These are phyloP conservation scores for Helotiales sp. DNA, from an alignment of 2,329 filamentous ascomycete species.

Conservation along the genomic window DNA sequence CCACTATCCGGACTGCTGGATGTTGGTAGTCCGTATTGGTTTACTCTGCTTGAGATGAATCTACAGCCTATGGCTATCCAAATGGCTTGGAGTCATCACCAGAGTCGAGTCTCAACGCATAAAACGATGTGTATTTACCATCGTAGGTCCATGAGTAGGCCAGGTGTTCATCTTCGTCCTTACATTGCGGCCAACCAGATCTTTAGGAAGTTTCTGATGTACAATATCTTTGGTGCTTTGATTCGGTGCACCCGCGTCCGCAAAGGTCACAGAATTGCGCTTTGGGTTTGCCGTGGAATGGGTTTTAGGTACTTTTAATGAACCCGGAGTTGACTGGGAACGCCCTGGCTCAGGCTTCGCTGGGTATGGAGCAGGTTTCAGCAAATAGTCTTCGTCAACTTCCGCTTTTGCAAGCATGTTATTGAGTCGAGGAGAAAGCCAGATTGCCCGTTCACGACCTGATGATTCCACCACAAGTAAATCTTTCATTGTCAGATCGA, in stretches of 20 bases:
- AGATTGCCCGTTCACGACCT: neutral
- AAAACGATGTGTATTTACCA: neutral
- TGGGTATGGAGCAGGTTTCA: slow-evolving; percentile 10
- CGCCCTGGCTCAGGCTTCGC: neutral
- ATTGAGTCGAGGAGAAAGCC: slow-evolving; percentile 6
- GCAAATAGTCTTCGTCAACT: slow-evolving; percentile 14
- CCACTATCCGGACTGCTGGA: neutral
- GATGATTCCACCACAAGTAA: slow-evolving; percentile 17
- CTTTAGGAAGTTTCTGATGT: neutral
- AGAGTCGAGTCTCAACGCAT: neutral
- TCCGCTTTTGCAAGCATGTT: neutral
- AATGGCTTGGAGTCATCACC: neutral
- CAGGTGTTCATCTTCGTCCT: slow-evolving; percentile 1
- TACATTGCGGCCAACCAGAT: slow-evolving; percentile 3
- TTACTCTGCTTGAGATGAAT: neutral
- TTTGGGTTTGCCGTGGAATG: slow-evolving; percentile 2
- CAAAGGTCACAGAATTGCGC: slow-evolving; percentile 1
- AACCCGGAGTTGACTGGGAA: neutral
- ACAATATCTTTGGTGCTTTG: neutral
- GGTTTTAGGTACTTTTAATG: neutral
- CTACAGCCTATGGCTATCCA: too few relatives aligned
- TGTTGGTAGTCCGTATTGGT: neutral
- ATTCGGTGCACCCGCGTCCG: neutral
- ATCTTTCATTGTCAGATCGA: slow-evolving; percentile 16
- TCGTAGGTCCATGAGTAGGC: neutral